phyloP scores from a whole-genome alignment of 2,329 filamentous ascomycete species.

The Trichoderma asperellum region DNA sequence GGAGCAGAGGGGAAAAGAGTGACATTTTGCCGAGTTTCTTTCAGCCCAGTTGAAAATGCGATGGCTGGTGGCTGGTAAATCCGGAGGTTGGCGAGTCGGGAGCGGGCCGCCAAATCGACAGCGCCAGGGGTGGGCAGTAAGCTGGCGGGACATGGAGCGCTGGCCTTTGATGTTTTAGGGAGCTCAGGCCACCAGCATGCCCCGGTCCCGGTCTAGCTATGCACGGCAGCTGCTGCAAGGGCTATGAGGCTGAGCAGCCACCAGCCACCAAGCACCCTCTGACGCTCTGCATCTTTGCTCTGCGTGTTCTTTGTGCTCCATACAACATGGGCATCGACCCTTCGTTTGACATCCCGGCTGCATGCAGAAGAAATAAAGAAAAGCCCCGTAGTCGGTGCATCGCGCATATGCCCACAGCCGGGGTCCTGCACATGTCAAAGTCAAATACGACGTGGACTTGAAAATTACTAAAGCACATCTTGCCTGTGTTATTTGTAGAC shows the following conservation, averaged over 20 bases:
- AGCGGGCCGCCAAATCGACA: conserved; percentile 27
- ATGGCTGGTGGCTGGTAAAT: conserved; percentile 31
- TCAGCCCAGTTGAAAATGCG: conserved; percentile 14
- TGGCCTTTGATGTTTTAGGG: neutral
- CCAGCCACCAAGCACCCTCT: conserved; percentile 21
- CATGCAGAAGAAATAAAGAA: neutral
- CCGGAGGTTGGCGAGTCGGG: conserved; percentile 29
- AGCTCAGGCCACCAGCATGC: neutral
- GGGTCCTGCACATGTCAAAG: neutral
- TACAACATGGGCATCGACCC: neutral
- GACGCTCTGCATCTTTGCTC: neutral
- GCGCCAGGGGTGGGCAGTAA: neutral
- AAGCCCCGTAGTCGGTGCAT: neutral
- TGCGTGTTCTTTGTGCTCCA: neutral
- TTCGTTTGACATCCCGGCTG: neutral
- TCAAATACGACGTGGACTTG: neutral
- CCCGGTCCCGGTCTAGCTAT: neutral
- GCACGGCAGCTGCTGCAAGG: neutral
- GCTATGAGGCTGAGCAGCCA: neutral
- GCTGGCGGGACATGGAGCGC: conserved; percentile 4
- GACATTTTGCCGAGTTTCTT: conserved; percentile 16
- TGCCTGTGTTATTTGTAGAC: neutral
- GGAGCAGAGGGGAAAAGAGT: conserved; percentile 20
- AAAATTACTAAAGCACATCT: neutral
- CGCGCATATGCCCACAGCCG: neutral